phyloP scores from a whole-genome alignment of 331 rosid species.

The Malus hybrid region DNA sequence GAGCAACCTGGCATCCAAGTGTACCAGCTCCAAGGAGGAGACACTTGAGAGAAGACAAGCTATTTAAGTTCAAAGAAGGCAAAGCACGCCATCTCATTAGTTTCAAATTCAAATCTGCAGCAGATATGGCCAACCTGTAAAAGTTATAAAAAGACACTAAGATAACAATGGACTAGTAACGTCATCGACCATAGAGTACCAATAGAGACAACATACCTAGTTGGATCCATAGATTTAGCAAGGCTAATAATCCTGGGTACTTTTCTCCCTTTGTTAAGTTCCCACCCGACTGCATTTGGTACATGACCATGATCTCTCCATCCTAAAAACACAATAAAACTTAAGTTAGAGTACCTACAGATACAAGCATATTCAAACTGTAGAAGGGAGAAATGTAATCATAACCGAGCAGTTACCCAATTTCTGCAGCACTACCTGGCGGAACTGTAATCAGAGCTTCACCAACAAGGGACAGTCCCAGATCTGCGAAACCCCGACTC shows the following conservation, averaged over 20 bases:
- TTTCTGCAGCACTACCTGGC: slow-evolving; percentile 34
- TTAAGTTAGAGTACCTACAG: not conserved
- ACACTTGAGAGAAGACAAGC: slow-evolving; percentile 77
- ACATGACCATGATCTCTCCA: slow-evolving; percentile 32
- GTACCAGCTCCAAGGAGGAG: slow-evolving; percentile 98
- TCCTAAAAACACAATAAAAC: slow-evolving; percentile 29
- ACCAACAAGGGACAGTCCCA: slow-evolving; percentile 75
- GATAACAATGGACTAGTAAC: not conserved
- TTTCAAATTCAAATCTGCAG: slow-evolving; percentile 96
- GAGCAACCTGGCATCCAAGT: slow-evolving; percentile 99
- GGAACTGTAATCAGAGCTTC: slow-evolving; percentile 54
- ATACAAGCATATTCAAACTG: slow-evolving; percentile 6
- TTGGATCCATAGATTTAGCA: slow-evolving; percentile 93
- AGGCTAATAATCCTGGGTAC: slow-evolving; percentile 70
- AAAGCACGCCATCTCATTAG: slow-evolving; percentile 99
- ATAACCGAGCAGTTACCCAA: slow-evolving; percentile 9
- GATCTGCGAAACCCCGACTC: slow-evolving; percentile 89
- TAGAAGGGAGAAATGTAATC: not conserved
- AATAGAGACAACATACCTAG: slow-evolving; percentile 42
- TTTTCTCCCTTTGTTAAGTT: slow-evolving; percentile 67
- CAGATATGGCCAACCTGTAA: slow-evolving; percentile 89
- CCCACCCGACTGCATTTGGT: slow-evolving; percentile 93
- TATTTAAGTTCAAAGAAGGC: slow-evolving; percentile 68
- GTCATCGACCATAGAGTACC: not conserved
- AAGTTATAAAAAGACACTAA: slow-evolving; percentile 6